Evolutionary conservation across 2,329 filamentous ascomycete species (phyloP).

Genomic region (Aschersonia sp.): DNA sequence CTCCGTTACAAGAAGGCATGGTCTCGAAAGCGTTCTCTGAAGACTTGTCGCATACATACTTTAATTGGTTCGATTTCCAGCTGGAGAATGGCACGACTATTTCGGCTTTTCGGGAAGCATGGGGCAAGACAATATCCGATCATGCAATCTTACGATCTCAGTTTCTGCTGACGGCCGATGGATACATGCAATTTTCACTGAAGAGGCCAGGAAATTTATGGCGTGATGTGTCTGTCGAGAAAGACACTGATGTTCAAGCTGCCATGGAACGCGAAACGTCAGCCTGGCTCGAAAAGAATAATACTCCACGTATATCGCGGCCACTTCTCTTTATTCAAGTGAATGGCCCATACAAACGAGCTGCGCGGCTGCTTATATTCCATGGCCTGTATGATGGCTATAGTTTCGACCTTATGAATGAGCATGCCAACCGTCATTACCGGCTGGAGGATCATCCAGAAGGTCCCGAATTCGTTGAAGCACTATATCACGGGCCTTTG

Average conservation of each 20-base stretch:
- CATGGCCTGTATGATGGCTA: slow-evolving; percentile 80
- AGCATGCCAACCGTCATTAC: slow-evolving; percentile 27
- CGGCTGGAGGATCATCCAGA: slow-evolving; percentile 18
- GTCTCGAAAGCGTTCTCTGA: slow-evolving; percentile 51
- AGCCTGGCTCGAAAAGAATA: slow-evolving; percentile 36
- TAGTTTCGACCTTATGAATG: slow-evolving; percentile 55
- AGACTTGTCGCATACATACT: slow-evolving; percentile 48
- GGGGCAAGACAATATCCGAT: slow-evolving; percentile 33
- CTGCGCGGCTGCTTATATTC: slow-evolving; percentile 35
- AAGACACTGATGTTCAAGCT: slow-evolving; percentile 15
- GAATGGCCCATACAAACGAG: slow-evolving; percentile 3
- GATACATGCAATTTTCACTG: slow-evolving; percentile 59
- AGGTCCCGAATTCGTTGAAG: slow-evolving; percentile 42
- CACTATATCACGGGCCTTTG: slow-evolving; percentile 56
- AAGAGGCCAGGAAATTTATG: slow-evolving; percentile 27
- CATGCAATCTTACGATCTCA: slow-evolving; percentile 56
- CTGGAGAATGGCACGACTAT: slow-evolving; percentile 32
- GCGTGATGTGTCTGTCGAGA: slow-evolving; percentile 18
- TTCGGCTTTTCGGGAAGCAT: slow-evolving; percentile 36
- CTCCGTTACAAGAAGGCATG: slow-evolving; percentile 76
- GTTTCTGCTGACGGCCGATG: slow-evolving; percentile 60
- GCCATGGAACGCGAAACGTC: slow-evolving; percentile 20
- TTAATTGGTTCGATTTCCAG: slow-evolving; percentile 55
- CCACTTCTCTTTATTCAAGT: slow-evolving; percentile 39
- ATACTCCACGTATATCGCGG: slow-evolving; percentile 28